phyloP scores from a whole-genome alignment of 495 filamentous ascomycete species.

The Trichoderma asperelloides region DNA sequence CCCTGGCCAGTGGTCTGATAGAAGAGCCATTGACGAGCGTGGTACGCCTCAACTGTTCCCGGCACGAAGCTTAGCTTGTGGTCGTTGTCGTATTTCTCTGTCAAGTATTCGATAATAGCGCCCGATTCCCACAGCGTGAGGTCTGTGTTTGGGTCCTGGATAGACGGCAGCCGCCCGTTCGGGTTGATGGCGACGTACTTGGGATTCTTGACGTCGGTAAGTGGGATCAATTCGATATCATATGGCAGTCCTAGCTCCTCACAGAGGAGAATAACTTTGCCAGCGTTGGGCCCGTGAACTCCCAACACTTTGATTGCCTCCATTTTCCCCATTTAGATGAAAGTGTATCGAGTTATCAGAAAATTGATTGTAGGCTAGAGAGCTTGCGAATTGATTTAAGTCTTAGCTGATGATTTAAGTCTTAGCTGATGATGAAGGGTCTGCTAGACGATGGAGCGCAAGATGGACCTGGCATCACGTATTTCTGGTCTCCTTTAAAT shows the following conservation, averaged over 20 bases:
- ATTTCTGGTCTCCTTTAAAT: not conserved
- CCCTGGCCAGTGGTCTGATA: constrained; percentile 65
- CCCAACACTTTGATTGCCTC: constrained; percentile 32
- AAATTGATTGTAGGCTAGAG: not conserved
- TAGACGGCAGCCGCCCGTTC: constrained; percentile 58
- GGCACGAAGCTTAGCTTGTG: constrained; percentile 47
- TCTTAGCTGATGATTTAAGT: no score
- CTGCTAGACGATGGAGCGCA: not conserved
- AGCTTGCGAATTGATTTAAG: not conserved
- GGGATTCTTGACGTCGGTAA: constrained; percentile 48
- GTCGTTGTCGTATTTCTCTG: constrained; percentile 61
- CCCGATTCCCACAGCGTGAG: constrained; percentile 64
- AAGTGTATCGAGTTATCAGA: not conserved
- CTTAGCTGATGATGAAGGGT: not conserved
- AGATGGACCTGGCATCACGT: not conserved
- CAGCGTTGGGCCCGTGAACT: constrained; percentile 35
- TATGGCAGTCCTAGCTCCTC: constrained; percentile 55
- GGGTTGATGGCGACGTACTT: constrained; percentile 53
- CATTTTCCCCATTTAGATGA: constrained; percentile 13
- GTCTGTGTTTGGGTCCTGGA: constrained; percentile 60
- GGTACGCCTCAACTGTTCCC: constrained; percentile 39
- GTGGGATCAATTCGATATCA: constrained; percentile 29
- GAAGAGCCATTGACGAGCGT: constrained; percentile 55
- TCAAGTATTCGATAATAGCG: constrained; percentile 62
- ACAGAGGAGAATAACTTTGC: constrained; percentile 55